These are phyloP conservation scores for Cyanodermella asteris DNA, from an alignment of 2,329 filamentous ascomycete species.

Conservation along the genomic window DNA sequence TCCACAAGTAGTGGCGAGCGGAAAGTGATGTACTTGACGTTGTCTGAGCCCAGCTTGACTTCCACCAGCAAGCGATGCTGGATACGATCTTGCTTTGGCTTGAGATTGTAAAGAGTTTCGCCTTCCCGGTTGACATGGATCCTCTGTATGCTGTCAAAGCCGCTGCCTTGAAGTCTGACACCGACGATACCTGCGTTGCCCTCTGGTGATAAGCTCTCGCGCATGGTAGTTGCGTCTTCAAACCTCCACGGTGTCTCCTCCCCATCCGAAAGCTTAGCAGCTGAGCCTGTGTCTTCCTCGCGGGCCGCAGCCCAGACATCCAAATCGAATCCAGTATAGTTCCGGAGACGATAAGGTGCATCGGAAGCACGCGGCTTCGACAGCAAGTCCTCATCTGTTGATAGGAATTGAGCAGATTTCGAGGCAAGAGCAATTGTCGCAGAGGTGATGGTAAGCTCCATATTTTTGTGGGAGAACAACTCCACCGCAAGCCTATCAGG, in stretches of 20 bases:
- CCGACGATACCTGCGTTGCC: constrained; percentile 58
- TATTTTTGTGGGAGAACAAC: constrained; percentile 65
- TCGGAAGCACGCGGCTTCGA: constrained; percentile 83
- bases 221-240: constrained; percentile 88
- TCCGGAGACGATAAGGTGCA: constrained; percentile 79
- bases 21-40: constrained; percentile 94
- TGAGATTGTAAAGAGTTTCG: constrained; percentile 70
- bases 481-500: constrained; percentile 65
- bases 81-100: constrained; percentile 65
- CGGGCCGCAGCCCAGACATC: constrained; percentile 60
- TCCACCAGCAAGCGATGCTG: constrained; percentile 83
- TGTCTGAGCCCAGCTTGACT: constrained; percentile 73
- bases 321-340: constrained; percentile 86
- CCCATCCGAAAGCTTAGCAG: constrained; percentile 62
- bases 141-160: constrained; percentile 74
- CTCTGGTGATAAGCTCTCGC: constrained; percentile 76
- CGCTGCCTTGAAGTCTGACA: constrained; percentile 73
- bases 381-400: constrained; percentile 70
- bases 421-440: constrained; percentile 82
- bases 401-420: constrained; percentile 80
- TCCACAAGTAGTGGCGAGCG: constrained; percentile 80
- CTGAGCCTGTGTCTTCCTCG: constrained; percentile 42
- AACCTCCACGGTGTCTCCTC: constrained; percentile 90
- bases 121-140: constrained; percentile 88
- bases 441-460: constrained; percentile 83